A percentile compares a stretch with the other conserved stretches of the same genome.
These are phyloP conservation scores for Epichloe elymi DNA, from an alignment of 2,329 filamentous ascomycete genomes.

Conservation along the genomic window DNA sequence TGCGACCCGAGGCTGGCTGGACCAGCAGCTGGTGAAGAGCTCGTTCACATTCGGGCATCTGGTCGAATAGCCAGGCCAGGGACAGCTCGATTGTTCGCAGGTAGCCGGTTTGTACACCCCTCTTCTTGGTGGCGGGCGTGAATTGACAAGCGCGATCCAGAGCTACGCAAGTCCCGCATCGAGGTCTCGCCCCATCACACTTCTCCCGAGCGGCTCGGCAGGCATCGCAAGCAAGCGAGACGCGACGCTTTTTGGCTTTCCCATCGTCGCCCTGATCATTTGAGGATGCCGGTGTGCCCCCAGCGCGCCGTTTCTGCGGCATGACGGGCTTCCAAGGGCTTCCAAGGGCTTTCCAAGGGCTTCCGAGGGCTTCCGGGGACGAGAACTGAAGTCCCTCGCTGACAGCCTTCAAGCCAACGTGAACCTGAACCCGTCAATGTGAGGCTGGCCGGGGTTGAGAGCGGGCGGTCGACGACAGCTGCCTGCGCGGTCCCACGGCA, in stretches of 20 bases:
- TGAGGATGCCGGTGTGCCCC: neutral
- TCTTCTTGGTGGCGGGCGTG: conserved; percentile 59
- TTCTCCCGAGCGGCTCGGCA: conserved; percentile 57
- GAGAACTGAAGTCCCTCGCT: neutral
- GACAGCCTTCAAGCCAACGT: neutral
- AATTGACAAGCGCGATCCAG: conserved; percentile 57
- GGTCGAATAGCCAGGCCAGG: conserved; percentile 52
- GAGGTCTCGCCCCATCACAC: conserved; percentile 56
- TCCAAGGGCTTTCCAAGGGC: too few relatives aligned
- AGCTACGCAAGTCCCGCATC: conserved; percentile 52
- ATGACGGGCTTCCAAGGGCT: conserved; percentile 14
- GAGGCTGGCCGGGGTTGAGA: neutral
- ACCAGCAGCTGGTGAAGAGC: conserved; percentile 42
- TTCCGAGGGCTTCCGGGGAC: too few relatives aligned
- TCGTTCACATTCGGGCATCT: conserved; percentile 45
- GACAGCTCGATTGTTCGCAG: conserved; percentile 60
- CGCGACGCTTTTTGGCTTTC: conserved; percentile 44
- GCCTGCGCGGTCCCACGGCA: neutral
- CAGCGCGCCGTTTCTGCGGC: conserved; percentile 25
- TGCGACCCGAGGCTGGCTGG: conserved; percentile 27
- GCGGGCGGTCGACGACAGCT: neutral
- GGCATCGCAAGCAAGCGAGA: conserved; percentile 56
- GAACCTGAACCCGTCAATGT: neutral
- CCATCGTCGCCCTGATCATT: neutral
- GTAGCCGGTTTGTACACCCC: conserved; percentile 69